These are phyloP conservation scores for Amoebophrya sp. DNA, from an alignment of 169 alveolate species.

Conservation along the genomic window DNA sequence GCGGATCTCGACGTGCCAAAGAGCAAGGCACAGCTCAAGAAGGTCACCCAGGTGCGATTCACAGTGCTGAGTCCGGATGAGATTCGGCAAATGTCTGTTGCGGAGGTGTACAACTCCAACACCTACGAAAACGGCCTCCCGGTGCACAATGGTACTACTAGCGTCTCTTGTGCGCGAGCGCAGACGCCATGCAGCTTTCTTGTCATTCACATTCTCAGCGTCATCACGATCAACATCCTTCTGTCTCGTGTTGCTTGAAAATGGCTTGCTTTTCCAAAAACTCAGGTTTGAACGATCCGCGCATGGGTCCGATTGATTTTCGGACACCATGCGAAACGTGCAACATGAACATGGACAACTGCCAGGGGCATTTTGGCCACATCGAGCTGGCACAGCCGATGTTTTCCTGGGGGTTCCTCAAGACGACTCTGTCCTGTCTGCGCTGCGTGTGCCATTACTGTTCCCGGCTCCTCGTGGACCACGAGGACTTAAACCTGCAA, in stretches of 20 bases:
- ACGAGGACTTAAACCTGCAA: conserved; percentile 53
- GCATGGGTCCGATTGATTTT: conserved; percentile 94
- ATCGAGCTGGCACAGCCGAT: conserved; percentile 87
- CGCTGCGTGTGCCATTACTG: conserved; percentile 93
- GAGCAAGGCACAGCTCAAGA: neutral
- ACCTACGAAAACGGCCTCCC: conserved; percentile 78
- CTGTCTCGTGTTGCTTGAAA: too few relatives aligned
- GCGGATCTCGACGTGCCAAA: neutral
- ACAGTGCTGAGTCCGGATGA: neutral
- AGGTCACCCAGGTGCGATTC: neutral
- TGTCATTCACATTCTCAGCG: too few relatives aligned
- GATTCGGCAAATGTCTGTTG: conserved; percentile 49
- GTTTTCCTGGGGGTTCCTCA: conserved; percentile 70
- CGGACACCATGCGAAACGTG: conserved; percentile 84
- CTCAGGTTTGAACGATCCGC: conserved; percentile 82
- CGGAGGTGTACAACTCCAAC: conserved; percentile 69
- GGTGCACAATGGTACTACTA: conserved; percentile 41
- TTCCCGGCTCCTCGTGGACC: conserved; percentile 69
- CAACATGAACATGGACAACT: conserved; percentile 78
- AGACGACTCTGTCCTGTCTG: conserved; percentile 73
- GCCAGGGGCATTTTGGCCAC: conserved; percentile 99
- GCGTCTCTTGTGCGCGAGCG: too few relatives aligned
- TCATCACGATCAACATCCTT: too few relatives aligned
- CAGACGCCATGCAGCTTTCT: too few relatives aligned
- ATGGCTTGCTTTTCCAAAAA: too few relatives aligned